Base-by-base conservation (phyloP, 2,329 filamentous ascomycete genomes). In the Ascochyta pisi region DNA sequence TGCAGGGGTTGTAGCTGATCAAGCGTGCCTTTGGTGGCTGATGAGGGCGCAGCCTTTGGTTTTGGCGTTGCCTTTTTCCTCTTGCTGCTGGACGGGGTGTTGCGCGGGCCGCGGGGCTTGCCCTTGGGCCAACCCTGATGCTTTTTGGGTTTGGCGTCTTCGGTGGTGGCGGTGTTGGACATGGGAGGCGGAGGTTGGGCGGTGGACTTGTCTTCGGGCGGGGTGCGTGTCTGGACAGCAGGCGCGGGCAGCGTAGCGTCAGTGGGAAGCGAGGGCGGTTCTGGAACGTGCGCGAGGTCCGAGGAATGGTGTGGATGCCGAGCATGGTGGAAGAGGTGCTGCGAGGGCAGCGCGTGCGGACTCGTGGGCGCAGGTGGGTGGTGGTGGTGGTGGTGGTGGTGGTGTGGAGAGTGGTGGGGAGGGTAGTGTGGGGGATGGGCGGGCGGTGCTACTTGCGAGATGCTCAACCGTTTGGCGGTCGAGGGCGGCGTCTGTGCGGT, bases 91-190 rank as follows among this genome's bases (percentile, higher is more conserved):
- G 69, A 62, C 37, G 73, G 71, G 23, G 72, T 68, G 26, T 60
- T 66, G 40, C 75, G 74, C 45, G 78, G 65, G 8, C 74, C 76
- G 41, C 78, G 72, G 13, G 79, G 73, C 58, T 81, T 81, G 33
- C 77, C 78, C 63, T 81, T 82, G 12, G 78, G 77, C 76, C 75
- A 78, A 12, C 77, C 77, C 56, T 78, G 73, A 52, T 73, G 67
- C 52, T 70, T 71, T 52, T 74, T 77, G 3, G 67, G 58, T 55
- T 73, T 76, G 27, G 50, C 2, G 40, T 55, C 47, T 24, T 50
- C 43, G 31, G 35, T 12, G 29, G 8, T 23, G 35, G 39, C 39
- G 0, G 50, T 38, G 35, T 12, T 45, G 45, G 54, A 49, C 44
- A 45, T 46, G 40, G 65, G 60, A 33, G 57, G 50, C 3, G 33